Conservation (phyloP, 2,329 filamentous ascomycete species). For the Colletotrichum liaoningense region DNA sequence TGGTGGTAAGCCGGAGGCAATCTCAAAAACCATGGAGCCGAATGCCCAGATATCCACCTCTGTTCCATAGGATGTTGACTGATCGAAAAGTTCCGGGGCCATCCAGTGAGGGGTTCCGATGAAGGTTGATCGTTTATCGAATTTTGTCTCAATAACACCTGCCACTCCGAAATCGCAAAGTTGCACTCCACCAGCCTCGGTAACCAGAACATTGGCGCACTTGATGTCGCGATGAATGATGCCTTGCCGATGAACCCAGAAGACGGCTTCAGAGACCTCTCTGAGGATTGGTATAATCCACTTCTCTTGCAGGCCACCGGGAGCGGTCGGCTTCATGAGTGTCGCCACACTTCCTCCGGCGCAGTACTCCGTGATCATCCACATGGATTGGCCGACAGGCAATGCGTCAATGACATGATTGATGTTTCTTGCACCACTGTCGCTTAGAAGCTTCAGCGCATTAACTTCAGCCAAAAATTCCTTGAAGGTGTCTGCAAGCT, state of each 20-base stretch:
- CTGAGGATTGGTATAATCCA: conserved; percentile 76
- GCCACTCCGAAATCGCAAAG: conserved; percentile 89
- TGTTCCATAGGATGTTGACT: conserved; percentile 73
- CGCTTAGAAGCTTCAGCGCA: conserved; percentile 77
- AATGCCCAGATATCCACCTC: conserved; percentile 89
- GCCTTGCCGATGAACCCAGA: conserved; percentile 75
- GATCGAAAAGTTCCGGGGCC: conserved; percentile 81
- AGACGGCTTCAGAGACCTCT: conserved; percentile 74
- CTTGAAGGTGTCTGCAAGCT: conserved; percentile 73
- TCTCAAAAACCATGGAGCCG: conserved; percentile 83
- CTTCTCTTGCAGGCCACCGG: conserved; percentile 75
- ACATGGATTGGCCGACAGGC: conserved; percentile 82
- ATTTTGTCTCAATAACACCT: conserved; percentile 79
- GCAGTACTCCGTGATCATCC: conserved; percentile 90
- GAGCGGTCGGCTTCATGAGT: conserved; percentile 74
- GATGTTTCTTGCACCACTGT: conserved; percentile 81
- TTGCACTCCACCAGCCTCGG: conserved; percentile 81
- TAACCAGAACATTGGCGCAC: conserved; percentile 83
- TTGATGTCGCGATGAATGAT: conserved; percentile 81
- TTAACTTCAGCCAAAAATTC: conserved; percentile 77
- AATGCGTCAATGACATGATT: conserved; percentile 85
- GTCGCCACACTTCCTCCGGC: conserved; percentile 85
- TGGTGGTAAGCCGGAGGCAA: conserved; percentile 81
- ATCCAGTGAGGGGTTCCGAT: conserved; percentile 90
- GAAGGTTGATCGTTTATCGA: conserved; percentile 82